A percentile compares a stretch with the other conserved stretches of the same genome.
phyloP scores from a whole-genome alignment of 1,139 yeast species.

The Meyerozyma guilliermondii region DNA sequence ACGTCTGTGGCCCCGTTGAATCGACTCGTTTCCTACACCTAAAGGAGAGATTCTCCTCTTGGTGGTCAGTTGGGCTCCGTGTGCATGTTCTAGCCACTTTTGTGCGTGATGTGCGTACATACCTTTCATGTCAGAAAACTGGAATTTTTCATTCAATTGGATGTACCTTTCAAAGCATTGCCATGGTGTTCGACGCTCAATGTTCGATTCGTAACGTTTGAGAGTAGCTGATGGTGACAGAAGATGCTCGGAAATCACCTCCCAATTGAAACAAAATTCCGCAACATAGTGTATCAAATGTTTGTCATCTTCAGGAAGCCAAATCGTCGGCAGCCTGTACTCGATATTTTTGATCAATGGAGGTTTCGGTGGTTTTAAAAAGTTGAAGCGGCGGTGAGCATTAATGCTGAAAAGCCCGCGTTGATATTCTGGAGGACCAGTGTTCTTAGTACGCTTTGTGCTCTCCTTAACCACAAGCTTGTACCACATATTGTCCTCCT shows the following conservation, averaged over 20 bases:
- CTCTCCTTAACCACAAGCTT: constrained; percentile 54
- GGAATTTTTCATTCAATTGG: constrained; percentile 85
- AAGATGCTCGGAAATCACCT: constrained; percentile 76
- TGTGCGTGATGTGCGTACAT: constrained; percentile 80
- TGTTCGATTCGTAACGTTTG: constrained; percentile 71
- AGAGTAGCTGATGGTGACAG: constrained; percentile 50
- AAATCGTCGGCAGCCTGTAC: constrained; percentile 82
- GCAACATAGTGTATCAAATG: constrained; percentile 74
- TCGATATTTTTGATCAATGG: constrained; percentile 77
- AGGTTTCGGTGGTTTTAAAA: constrained; percentile 80
- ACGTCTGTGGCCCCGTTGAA: constrained; percentile 87
- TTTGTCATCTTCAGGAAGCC: constrained; percentile 94
- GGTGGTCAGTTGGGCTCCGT: constrained; percentile 79
- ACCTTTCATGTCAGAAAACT: constrained; percentile 83
- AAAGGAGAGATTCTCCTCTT: constrained; percentile 86
- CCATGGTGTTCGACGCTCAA: constrained; percentile 97
- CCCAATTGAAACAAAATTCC: constrained; percentile 92
- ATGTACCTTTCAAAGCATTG: constrained; percentile 96
- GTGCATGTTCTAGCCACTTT: constrained; percentile 89
- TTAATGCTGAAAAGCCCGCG: constrained; percentile 58
- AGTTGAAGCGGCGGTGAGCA: constrained; percentile 55
- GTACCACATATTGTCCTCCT: constrained; percentile 59
- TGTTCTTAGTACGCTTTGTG: constrained; percentile 14
- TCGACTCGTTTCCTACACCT: constrained; percentile 87
- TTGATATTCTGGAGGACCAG: constrained; percentile 39